phyloP scores from a whole-genome alignment of 2,329 filamentous ascomycete genomes.

The Colletotrichum karsti region DNA sequence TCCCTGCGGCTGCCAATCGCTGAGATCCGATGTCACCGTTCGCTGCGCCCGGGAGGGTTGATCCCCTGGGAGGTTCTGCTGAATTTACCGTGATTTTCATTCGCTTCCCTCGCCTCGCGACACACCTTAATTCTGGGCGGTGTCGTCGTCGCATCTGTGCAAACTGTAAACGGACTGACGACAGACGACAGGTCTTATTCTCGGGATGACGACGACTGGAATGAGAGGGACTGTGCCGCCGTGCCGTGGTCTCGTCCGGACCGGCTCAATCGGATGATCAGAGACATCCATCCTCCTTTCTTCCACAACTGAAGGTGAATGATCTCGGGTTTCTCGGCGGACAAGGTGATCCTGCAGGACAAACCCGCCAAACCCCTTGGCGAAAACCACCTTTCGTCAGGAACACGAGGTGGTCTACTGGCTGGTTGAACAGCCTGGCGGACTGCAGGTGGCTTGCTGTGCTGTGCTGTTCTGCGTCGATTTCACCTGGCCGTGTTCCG shows the following conservation, averaged over 20 bases:
- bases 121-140: slow-evolving; percentile 11
- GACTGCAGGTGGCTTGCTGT: neutral
- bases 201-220: slow-evolving; percentile 2
- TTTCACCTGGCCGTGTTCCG: slow-evolving; percentile 14
- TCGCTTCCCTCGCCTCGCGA: slow-evolving; percentile 8
- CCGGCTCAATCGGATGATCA: neutral
- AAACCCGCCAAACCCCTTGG: neutral
- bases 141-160: neutral
- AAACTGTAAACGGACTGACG: neutral
- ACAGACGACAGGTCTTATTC: neutral
- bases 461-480: slow-evolving; percentile 2
- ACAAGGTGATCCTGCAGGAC: neutral
- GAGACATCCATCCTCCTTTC: neutral
- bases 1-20: slow-evolving; percentile 23
- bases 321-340: neutral
- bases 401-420: neutral
- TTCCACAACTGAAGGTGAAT: neutral
- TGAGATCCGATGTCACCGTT: slow-evolving; percentile 5
- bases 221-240: neutral
- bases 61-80: slow-evolving; percentile 4
- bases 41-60: slow-evolving; percentile 21
- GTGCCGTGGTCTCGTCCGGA: neutral
- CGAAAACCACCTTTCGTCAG: slow-evolving; percentile 2
- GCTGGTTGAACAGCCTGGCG: neutral
- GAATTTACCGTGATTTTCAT: slow-evolving; percentile 26